Conservation (phyloP, 2,329 filamentous ascomycete species). For the Xylariaceae sp. region DNA sequence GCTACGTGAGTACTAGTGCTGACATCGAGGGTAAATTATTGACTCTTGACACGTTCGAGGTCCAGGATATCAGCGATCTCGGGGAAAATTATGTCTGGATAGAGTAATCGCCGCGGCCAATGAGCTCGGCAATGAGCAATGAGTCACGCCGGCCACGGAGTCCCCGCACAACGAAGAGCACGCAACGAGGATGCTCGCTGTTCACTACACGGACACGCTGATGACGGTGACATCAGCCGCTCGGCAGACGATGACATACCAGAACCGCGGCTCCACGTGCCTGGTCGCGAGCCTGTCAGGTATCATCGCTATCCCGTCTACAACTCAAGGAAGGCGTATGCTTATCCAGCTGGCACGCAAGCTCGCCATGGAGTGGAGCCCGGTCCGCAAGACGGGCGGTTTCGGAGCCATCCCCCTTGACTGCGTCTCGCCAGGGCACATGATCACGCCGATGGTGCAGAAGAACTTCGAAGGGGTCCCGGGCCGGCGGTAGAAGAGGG, state of each 20-base stretch:
- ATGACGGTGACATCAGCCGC: slow-evolving; percentile 66
- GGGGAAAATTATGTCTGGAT: too few species aligned
- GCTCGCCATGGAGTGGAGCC: slow-evolving; percentile 57
- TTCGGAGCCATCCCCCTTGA: slow-evolving; percentile 58
- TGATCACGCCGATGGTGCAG: slow-evolving; percentile 65
- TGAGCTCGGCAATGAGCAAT: slow-evolving; percentile 62
- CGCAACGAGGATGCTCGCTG: slow-evolving; percentile 57
- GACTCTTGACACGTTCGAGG: too few species aligned
- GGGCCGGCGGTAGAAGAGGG: slow-evolving; percentile 52
- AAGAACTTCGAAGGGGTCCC: slow-evolving; percentile 63
- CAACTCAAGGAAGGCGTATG: slow-evolving; percentile 59
- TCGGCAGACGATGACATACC: slow-evolving; percentile 49
- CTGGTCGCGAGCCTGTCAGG: slow-evolving; percentile 52
- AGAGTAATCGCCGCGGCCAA: slow-evolving; percentile 61
- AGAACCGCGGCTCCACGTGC: slow-evolving; percentile 46
- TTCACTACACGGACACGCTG: slow-evolving; percentile 63
- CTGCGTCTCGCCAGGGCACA: slow-evolving; percentile 61
- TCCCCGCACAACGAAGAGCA: slow-evolving; percentile 51
- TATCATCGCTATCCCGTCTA: slow-evolving; percentile 44
- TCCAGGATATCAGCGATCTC: too few species aligned
- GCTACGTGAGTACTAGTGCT: too few species aligned
- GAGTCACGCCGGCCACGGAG: slow-evolving; percentile 59
- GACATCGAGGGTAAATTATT: too few species aligned
- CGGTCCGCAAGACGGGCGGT: slow-evolving; percentile 27
- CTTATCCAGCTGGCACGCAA: slow-evolving; percentile 56